These are phyloP conservation scores for Penicillium desertorum DNA, from an alignment of 495 filamentous ascomycete genomes.

Conservation along the genomic window DNA sequence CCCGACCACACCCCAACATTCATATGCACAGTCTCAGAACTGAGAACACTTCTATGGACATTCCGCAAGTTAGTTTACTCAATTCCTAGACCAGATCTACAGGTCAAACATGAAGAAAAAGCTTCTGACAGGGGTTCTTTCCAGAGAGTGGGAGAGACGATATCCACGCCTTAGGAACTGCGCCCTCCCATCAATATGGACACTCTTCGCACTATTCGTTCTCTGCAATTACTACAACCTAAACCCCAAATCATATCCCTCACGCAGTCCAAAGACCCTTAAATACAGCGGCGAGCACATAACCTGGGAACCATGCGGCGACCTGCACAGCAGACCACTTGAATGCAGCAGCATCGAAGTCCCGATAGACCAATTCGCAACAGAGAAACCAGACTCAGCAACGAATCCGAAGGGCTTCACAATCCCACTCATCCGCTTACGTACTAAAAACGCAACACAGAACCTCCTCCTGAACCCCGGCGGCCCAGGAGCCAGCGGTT, in stretches of 20 bases:
- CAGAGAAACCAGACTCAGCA: neutral
- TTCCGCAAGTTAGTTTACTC: neutral
- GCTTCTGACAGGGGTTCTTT: neutral
- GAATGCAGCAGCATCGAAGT: conserved; percentile 31
- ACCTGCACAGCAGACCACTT: conserved; percentile 28
- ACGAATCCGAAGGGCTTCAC: conserved; percentile 34
- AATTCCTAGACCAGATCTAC: neutral
- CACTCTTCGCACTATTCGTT: neutral
- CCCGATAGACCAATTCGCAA: conserved; percentile 47
- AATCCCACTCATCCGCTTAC: conserved; percentile 45
- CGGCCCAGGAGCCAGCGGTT: conserved; percentile 44
- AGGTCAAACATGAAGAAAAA: neutral
- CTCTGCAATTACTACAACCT: neutral
- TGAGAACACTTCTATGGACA: neutral
- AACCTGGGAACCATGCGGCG: conserved; percentile 39
- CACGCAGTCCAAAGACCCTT: neutral
- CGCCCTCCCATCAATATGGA: neutral
- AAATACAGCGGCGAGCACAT: conserved; percentile 39
- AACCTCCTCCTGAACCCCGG: conserved; percentile 49
- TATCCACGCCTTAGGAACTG: neutral
- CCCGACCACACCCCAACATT: neutral
- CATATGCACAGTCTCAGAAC: neutral
- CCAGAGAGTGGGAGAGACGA: neutral
- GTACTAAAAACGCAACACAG: conserved; percentile 37
- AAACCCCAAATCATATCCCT: neutral